phyloP scores from a whole-genome alignment of 805 yeast species.

The Candida glaebosa region DNA sequence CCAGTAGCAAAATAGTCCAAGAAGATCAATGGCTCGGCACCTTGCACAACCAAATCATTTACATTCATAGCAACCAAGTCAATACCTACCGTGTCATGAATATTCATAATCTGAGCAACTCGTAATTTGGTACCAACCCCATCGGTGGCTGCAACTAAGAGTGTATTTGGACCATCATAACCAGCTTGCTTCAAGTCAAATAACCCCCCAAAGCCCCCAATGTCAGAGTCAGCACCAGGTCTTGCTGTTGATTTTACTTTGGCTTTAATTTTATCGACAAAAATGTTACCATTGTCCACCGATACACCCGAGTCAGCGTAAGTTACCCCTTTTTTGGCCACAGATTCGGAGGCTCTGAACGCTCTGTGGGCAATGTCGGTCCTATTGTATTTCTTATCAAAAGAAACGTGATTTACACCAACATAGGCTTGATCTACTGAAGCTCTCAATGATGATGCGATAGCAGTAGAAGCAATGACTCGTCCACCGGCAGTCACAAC shows the following conservation, averaged over 20 bases:
- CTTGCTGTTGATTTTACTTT: conserved; percentile 90
- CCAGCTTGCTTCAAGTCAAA: conserved; percentile 91
- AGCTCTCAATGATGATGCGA: conserved; percentile 66
- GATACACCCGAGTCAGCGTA: conserved; percentile 97
- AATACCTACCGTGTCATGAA: conserved; percentile 97
- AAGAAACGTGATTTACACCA: conserved; percentile 75
- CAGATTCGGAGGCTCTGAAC: conserved; percentile 49
- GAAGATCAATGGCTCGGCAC: conserved; percentile 96
- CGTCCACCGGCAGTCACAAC: conserved; percentile 92
- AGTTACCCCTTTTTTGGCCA: conserved; percentile 52
- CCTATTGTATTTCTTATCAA: conserved; percentile 77
- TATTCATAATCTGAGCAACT: conserved; percentile 85
- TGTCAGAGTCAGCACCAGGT: conserved; percentile 95
- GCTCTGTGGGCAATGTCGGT: conserved; percentile 96
- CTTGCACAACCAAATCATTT: conserved; percentile 95
- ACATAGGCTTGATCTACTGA: conserved; percentile 84
- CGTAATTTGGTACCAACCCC: conserved; percentile 98
- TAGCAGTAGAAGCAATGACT: conserved; percentile 92
- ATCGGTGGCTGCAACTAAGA: conserved; percentile 96
- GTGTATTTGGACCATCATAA: conserved; percentile 70
- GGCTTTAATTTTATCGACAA: conserved; percentile 87
- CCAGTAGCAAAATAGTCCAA: conserved; percentile 97
- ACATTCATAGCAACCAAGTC: conserved; percentile 99
- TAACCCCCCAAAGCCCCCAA: conserved; percentile 98
- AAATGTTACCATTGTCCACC: conserved; percentile 88